Evolutionary conservation across 306 rosid species (phyloP), one percentile per base, ranked within the genome.

Genomic region (Comarum palustre): DNA sequence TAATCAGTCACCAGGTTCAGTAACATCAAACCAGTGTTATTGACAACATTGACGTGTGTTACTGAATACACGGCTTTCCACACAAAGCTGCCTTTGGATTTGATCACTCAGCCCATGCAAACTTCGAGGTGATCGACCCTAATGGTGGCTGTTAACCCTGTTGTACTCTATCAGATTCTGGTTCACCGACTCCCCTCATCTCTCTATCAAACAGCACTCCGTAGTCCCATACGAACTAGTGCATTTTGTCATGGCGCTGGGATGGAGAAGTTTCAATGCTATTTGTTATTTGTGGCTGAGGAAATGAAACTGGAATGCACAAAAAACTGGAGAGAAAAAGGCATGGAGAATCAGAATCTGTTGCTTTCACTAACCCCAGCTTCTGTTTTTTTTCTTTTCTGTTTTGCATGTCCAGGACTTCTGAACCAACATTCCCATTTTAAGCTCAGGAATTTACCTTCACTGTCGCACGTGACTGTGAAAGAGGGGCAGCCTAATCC

Each of bases 371-470:
- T 63, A 32, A 85, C 86, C 81, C 76, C 82, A 64, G 82, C 27
- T 16, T 29, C 62, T 76, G 64, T 72, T 82, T 81, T 39, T 68
- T 79, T 32, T 52, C 77, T 68, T 79, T 32, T 52, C 77, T 72
- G 77, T 54, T 71, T 77, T 68, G 39, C 41, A 69, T 81, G 15
- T 31, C 13, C 80, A 79, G 80, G 71, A 81, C 83, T 76, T 77
- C 75, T 72, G 80, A 62, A 74, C 79, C 83, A 81, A 83, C 86
- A 83, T 87, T 83, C 92, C 73, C 81, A 73, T 77, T 79, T 68
- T 27, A 8, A 11, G 61, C 41, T 60, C 67, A 31, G 41, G 11
- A 71, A 25, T 32, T n/a, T 11, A 16, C 43, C 24, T 32, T 19
- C 67, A 16, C 67, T 32, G 15, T 11, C 14, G 24, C 67, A 16